Evolutionary conservation across 2,329 filamentous ascomycete genomes (phyloP).

Genomic region (Xylaria hypoxylon): DNA sequence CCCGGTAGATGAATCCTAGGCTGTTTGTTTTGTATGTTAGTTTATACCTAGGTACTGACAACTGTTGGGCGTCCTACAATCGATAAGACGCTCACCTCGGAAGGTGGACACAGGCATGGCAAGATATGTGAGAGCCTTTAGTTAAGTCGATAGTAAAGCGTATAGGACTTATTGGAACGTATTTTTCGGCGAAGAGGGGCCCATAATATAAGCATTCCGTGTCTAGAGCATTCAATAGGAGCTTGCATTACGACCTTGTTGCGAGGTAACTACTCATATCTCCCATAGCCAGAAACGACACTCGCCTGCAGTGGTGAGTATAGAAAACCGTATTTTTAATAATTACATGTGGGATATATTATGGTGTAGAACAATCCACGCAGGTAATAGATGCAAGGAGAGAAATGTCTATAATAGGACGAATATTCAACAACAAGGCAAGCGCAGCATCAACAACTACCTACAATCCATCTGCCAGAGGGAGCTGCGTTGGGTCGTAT

Average conservation of each 20-base stretch:
- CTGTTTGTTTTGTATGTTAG: constrained; percentile 28
- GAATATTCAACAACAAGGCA: background rate
- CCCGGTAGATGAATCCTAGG: constrained; percentile 7
- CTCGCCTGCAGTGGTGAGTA: constrained; percentile 1
- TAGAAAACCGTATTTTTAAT: constrained; percentile 4
- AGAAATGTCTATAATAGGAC: background rate
- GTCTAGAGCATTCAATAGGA: background rate
- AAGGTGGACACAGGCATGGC: background rate
- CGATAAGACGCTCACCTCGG: constrained; percentile 4
- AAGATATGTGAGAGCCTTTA: constrained; percentile 2
- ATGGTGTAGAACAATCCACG: constrained; percentile 14
- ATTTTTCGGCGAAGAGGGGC: background rate
- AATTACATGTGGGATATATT: constrained; percentile 4
- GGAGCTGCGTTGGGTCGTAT: constrained; percentile 15
- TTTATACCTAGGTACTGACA: background rate
- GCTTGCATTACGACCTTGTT: constrained; percentile 8
- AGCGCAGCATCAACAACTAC: constrained; percentile 1
- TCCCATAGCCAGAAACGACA: constrained; percentile 2
- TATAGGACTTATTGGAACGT: background rate
- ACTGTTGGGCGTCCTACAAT: background rate
- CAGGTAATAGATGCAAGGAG: background rate
- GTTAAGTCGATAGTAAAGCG: background rate
- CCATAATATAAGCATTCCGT: background rate
- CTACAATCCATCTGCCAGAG: background rate
- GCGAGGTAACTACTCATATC: background rate